Evolutionary conservation across 2,329 filamentous ascomycete species (phyloP).

Genomic region (Apiospora hydei): DNA sequence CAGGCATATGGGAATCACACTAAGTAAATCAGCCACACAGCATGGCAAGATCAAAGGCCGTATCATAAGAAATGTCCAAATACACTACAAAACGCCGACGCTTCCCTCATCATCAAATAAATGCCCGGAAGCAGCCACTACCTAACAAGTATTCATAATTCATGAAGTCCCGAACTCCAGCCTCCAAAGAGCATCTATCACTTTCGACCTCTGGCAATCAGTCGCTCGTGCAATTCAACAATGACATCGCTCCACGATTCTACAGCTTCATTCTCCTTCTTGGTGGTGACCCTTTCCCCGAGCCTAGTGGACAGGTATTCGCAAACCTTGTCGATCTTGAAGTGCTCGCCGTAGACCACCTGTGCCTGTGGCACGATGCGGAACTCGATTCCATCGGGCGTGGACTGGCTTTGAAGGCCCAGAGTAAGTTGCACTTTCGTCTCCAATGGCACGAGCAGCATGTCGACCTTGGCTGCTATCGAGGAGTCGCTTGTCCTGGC

Average conservation of each 20-base stretch:
- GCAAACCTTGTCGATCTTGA: slow-evolving; percentile 77
- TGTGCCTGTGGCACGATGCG: slow-evolving; percentile 60
- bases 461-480: slow-evolving; percentile 65
- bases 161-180: not conserved
- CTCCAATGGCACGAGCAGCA: slow-evolving; percentile 69
- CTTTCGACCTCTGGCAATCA: slow-evolving; percentile 64
- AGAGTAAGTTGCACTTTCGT: slow-evolving; percentile 74
- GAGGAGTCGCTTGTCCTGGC: slow-evolving; percentile 69
- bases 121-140: not conserved
- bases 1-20: not conserved
- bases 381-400: slow-evolving; percentile 61
- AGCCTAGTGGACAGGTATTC: slow-evolving; percentile 71
- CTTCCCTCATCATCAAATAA: not conserved
- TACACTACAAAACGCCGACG: slow-evolving; percentile 7
- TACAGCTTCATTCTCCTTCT: slow-evolving; percentile 42
- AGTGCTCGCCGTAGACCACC: slow-evolving; percentile 80
- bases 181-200: slow-evolving; percentile 30
- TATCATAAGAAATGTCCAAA: slow-evolving; percentile 1
- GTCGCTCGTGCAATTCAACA: slow-evolving; percentile 60
- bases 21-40: not conserved
- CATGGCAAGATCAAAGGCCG: not conserved
- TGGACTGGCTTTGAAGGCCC: slow-evolving; percentile 56
- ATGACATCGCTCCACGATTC: slow-evolving; percentile 62
- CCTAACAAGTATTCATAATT: not conserved
- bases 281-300: slow-evolving; percentile 45